phyloP scores from a whole-genome alignment of 768 basidiomycete species.

The Suillus ampliporus region DNA sequence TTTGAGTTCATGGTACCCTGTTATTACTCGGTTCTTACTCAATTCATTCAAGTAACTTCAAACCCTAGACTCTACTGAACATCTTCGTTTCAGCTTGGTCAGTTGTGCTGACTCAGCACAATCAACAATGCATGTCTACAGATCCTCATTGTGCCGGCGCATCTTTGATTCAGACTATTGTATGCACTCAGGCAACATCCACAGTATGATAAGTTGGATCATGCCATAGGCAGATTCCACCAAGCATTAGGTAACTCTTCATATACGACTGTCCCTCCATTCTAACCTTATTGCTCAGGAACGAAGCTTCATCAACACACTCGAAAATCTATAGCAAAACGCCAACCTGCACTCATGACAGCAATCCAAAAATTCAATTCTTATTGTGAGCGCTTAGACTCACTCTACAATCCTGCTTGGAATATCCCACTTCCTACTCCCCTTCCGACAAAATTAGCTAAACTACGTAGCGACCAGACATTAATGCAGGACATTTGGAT shows the following conservation, averaged over 20 bases:
- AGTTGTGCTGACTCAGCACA: too few species aligned
- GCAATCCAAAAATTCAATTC: conserved; percentile 36
- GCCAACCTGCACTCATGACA: conserved; percentile 30
- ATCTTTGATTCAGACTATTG: too few species aligned
- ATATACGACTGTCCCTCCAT: background rate
- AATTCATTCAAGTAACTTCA: too few species aligned
- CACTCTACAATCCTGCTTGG: conserved; percentile 26
- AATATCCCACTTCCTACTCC: conserved; percentile 39
- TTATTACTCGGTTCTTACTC: too few species aligned
- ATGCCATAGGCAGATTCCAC: conserved; percentile 24
- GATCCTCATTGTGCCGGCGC: too few species aligned
- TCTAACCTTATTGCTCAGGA: conserved; percentile 15
- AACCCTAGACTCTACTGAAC: too few species aligned
- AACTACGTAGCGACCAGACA: conserved; percentile 17
- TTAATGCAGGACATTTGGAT: conserved; percentile 48
- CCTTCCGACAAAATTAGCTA: conserved; percentile 36
- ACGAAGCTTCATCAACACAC: conserved; percentile 39
- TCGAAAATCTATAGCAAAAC: conserved; percentile 32
- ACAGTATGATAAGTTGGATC: conserved; percentile 27
- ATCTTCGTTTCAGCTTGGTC: too few species aligned
- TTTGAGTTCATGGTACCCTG: too few species aligned
- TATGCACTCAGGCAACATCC: too few species aligned
- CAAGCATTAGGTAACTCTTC: conserved; percentile 31
- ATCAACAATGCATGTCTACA: too few species aligned
- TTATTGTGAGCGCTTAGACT: conserved; percentile 28